Conservation (phyloP, 305 asterid genomes). For the Fraxinus sp. region DNA sequence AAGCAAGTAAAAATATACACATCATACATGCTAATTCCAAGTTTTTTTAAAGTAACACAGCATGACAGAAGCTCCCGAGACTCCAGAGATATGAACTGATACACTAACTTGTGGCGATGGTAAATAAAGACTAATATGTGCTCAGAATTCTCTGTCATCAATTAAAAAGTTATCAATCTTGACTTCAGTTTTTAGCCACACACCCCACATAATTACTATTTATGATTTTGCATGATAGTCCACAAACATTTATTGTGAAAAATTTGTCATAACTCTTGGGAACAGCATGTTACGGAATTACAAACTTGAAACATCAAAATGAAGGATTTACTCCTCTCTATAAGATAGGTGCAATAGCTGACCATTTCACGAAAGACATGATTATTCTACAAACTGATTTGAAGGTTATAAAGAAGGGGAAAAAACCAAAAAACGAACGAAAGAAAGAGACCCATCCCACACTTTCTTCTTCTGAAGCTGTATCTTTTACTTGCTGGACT, state of each 20-base stretch:
- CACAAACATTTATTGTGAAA: neutral
- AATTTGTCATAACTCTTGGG: neutral
- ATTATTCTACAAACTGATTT: neutral
- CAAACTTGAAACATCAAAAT: neutral
- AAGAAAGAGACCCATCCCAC: neutral
- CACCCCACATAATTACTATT: neutral
- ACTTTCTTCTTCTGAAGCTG: neutral
- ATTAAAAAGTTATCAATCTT: neutral
- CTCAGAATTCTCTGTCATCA: neutral
- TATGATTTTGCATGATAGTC: neutral
- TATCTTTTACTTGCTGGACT: neutral
- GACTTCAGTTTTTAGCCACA: neutral
- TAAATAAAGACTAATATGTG: neutral
- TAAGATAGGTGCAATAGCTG: neutral
- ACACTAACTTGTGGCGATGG: neutral
- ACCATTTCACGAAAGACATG: neutral
- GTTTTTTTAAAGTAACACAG: neutral
- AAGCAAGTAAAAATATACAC: neutral
- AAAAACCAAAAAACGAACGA: neutral
- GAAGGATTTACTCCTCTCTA: neutral
- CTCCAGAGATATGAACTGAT: neutral
- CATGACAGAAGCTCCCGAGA: slow-evolving; percentile 1
- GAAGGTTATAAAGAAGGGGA: neutral
- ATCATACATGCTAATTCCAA: neutral
- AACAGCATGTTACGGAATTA: neutral